Percentiles rank a stretch among this genome's conserved stretches.
Evolutionary conservation across 2,329 filamentous ascomycete genomes (phyloP).

Genomic region (Macrophomina tecta): DNA sequence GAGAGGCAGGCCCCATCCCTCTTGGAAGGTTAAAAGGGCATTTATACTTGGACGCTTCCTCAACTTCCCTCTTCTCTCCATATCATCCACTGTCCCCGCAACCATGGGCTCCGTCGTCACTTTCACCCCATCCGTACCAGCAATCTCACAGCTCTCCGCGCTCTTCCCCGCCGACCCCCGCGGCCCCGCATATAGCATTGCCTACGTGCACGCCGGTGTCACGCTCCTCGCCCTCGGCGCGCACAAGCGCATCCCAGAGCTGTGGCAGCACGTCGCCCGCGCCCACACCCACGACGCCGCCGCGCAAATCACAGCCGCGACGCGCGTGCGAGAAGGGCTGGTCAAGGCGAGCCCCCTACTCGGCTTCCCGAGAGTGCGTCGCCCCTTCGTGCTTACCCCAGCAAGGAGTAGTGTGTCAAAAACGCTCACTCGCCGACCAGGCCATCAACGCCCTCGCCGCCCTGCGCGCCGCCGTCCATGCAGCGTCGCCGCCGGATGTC

Average conservation of each 20-base stretch:
- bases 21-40: no score
- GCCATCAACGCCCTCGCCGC: constrained; percentile 26
- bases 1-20: no score
- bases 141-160: not conserved
- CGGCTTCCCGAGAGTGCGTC: constrained; percentile 23
- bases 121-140: not conserved
- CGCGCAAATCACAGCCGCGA: constrained; percentile 15
- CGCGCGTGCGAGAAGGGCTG: constrained; percentile 11
- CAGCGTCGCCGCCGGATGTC: not conserved
- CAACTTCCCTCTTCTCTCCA: not conserved
- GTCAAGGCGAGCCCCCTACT: constrained; percentile 24
- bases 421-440: not conserved
- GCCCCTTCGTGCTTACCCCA: no score
- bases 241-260: constrained; percentile 16
- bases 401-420: not conserved
- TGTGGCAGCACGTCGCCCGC: constrained; percentile 18
- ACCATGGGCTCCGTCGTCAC: not conserved
- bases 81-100: not conserved
- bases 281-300: not conserved
- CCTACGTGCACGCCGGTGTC: constrained; percentile 14
- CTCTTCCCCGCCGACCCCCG: not conserved
- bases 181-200: constrained; percentile 16
- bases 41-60: not conserved
- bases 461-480: not conserved
- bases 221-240: constrained; percentile 18